Evolutionary conservation across 2,329 filamentous ascomycete species (phyloP), one percentile per base, ranked within the genome.

Genomic region (Aspergillus japonicus): DNA sequence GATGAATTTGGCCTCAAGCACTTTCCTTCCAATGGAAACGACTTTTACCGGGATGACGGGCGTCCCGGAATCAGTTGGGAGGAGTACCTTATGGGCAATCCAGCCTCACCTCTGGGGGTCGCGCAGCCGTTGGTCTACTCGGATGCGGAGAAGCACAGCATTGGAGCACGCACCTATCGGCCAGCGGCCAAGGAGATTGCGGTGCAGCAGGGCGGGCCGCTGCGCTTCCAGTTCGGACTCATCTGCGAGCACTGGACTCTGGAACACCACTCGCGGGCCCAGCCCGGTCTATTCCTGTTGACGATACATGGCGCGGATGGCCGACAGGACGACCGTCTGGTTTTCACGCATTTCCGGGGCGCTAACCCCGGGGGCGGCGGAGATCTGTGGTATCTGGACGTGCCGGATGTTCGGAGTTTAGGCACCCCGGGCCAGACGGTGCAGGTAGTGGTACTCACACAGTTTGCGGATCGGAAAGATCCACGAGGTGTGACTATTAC

Each of bases 161-260:
- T 88, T 14, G 77, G 77, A 12, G 75, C 79, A 47, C 81, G 81
- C 14, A 87, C 85, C 0, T 85, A 96, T 68, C 78, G 82, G 57
- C 93, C 91, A 0, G 71, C 75, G 4, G 72, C 75, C 54, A 84
- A 84, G 62, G 79, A 85, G 33, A 87, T 96, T 60, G 78, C 82
- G 1, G 83, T 91, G 3, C 70, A 84, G 64, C 83, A 85, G 66
- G 75, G 80, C 0, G 69, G 83, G 47, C 76, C 82, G 1, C 78
- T 95, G 29, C 85, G 91, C 16, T 96, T 98, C 77, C 89, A 91
- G 69, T 93, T 96, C 71, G 85, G 85, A 56, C 89, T 90, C 60
- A 70, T 89, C 11, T 98, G 94, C 72, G 85, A 87, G 69, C 94
- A 98, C 73, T 96, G 91, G 91, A 87, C 87, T 48, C 81, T 88